These are phyloP conservation scores for Phytophthora ohioensis DNA, from an alignment of 352 stramenopile genomes.

Conservation along the genomic window DNA sequence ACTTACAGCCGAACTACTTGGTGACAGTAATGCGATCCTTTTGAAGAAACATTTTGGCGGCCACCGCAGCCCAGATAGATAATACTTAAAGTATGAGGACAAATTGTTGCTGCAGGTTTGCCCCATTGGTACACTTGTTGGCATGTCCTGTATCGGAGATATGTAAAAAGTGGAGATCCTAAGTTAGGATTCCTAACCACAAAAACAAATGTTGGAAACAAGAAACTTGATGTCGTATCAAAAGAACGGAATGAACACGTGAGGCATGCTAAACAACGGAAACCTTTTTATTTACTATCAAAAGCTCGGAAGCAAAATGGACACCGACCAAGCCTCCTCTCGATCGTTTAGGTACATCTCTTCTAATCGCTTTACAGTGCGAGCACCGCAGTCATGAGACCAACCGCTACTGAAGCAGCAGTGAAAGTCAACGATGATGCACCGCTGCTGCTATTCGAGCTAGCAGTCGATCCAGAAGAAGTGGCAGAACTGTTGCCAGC, in stretches of 20 bases:
- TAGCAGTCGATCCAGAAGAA: constrained; percentile 14
- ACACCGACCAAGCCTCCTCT: constrained; percentile 15
- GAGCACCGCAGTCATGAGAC: constrained; percentile 32
- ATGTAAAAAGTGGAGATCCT: no score
- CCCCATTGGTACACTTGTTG: no score
- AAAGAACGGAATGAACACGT: neutral
- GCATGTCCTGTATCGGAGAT: no score
- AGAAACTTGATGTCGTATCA: no score
- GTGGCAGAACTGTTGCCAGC: constrained; percentile 6
- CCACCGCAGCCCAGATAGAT: no score
- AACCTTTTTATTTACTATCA: constrained; percentile 38
- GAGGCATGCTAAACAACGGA: neutral
- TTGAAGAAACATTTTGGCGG: no score
- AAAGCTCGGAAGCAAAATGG: constrained; percentile 40
- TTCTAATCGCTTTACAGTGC: constrained; percentile 36
- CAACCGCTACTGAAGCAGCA: constrained; percentile 25
- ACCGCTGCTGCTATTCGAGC: constrained; percentile 12
- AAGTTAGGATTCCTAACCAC: no score
- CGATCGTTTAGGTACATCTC: constrained; percentile 17
- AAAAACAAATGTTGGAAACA: no score
- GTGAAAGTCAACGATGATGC: constrained; percentile 24
- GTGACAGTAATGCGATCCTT: no score
- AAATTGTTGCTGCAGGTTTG: no score
- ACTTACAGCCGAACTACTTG: no score
- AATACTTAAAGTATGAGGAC: no score